Base-by-base conservation (phyloP, 208 protist species). In the Acanthamoeba quina region DNA sequence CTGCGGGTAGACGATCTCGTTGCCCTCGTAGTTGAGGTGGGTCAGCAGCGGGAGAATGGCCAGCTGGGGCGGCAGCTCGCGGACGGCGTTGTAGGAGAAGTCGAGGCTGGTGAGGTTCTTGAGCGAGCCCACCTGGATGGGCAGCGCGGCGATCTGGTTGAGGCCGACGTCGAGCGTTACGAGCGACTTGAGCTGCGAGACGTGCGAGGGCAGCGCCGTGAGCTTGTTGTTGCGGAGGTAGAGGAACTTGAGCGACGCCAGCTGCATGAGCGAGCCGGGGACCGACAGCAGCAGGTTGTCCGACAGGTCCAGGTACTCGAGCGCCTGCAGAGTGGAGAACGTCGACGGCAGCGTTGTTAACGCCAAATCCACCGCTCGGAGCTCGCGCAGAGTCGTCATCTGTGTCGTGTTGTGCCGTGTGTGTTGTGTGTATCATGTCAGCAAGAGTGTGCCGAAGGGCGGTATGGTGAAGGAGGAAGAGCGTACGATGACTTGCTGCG, bases 121-220 rank as follows among this genome's bases (percentile, higher is more conserved):
- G 31, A 89, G 80, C 52, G 80, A 58, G 31, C 47, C 47, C n/a
- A 89, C 52, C 29, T 89, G 52, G 29, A 66, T 66, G 37, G 80
- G 80, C 17, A 89, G 80, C 31, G 80, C 80, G 6, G n/a, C 9
- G n/a, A 89, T n/a, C 54, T 37, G 47, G 17, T 58, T 66, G 44
- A 41, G n/a, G n/a, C 49, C 29, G 5, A 89, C 1, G 34, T 89
- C 80, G 52, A 89, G 80, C 80, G n/a, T 19, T 29, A 66, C 47
- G 56, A 89, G 80, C 26, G 80, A 68, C n/a, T 26, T n/a, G 52
- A 89, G 80, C 15, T 89, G 80, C 29, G 80, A 58, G 80, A 89
- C 7, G n/a, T 80, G 72, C 37, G 72, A 19, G 4, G 72, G 72
- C 4, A 80, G 72, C 31, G 72, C 4, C 19, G 72, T 15, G 34